Conservation (phyloP, 768 basidiomycete species). For the Termitomyces sp. region DNA sequence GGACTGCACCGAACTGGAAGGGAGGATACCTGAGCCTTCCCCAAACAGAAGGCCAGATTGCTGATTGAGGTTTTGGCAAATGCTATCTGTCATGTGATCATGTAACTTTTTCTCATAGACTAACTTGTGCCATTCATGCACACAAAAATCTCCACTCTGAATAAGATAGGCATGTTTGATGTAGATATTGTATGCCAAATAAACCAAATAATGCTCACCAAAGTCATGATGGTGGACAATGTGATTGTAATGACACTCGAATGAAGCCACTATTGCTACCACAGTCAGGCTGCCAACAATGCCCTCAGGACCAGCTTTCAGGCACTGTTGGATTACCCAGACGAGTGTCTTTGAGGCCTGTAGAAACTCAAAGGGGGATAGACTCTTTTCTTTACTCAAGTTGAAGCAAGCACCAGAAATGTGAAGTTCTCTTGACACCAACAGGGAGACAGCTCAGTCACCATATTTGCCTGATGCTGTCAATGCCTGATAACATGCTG, state of each 20-base stretch:
- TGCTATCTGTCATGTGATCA: neutral
- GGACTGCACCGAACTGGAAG: too few species aligned
- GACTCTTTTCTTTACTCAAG: too few species aligned
- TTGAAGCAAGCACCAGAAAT: too few species aligned
- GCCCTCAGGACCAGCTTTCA: too few species aligned
- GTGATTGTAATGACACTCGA: neutral
- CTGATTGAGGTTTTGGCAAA: neutral
- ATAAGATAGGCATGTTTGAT: neutral
- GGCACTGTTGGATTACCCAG: too few species aligned
- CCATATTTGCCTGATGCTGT: too few species aligned
- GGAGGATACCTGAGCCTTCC: too few species aligned
- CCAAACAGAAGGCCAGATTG: neutral
- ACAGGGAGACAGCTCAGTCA: too few species aligned
- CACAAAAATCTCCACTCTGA: neutral
- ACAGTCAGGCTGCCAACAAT: neutral
- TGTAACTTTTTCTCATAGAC: neutral
- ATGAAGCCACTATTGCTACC: neutral
- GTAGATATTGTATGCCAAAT: neutral
- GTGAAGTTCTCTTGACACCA: too few species aligned
- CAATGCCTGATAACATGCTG: too few species aligned
- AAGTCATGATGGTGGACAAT: neutral
- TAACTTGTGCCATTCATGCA: neutral
- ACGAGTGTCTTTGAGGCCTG: too few species aligned
- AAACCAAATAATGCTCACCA: neutral
- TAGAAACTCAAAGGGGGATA: too few species aligned